Base-by-base conservation (phyloP, 352 stramenopile genomes). In the Pythium aquatile region DNA sequence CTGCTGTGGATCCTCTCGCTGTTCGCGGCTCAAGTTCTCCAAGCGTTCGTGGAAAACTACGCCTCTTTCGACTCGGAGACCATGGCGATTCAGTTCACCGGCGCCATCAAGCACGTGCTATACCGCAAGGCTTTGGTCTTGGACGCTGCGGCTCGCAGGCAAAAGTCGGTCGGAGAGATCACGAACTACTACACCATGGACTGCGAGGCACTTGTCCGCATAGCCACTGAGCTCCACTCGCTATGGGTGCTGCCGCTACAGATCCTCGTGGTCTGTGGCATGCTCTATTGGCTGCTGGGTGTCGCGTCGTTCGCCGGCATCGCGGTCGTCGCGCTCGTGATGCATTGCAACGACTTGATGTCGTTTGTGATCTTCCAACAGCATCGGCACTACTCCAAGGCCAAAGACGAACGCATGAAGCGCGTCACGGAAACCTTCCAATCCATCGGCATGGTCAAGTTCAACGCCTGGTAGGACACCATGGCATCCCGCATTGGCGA, bases 401-500 rank as follows among this genome's bases (percentile, higher is more conserved):
- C 44, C 28, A 11, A 58, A 63, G 40, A 79, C 81, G 49, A 75
- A 89, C 42, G 30, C 59, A 78, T 87, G 75, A 84, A 87, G 62
- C 64, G 72, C 24, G 60, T 91, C 3, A 78, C 77, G 26, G 80
- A 91, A 40, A 76, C 83, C 3, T 78, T 89, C 55, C 84, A 71
- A 44, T 73, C 76, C 13, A 97, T 98, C 60, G 78, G 83, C 30
- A 92, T 97, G 59, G 87, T 98, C 76, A 98, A 98, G 74, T 90
- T 97, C 53, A 97, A 97, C 72, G 87, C 88, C 1, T 98, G 88
- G 90, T 93, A 98, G 93, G 98, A 62, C 57, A 79, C 35, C 83
- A 85, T 4, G 94, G 98, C 70, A 73, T 74, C n/a, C 83, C 85
- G 39, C 80, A 86, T 88, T 28, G 61, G 68, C 1, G 48, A 62